Evolutionary conservation across 2,329 filamentous ascomycete genomes (phyloP).

Genomic region (Blastomyces emzantsi): DNA sequence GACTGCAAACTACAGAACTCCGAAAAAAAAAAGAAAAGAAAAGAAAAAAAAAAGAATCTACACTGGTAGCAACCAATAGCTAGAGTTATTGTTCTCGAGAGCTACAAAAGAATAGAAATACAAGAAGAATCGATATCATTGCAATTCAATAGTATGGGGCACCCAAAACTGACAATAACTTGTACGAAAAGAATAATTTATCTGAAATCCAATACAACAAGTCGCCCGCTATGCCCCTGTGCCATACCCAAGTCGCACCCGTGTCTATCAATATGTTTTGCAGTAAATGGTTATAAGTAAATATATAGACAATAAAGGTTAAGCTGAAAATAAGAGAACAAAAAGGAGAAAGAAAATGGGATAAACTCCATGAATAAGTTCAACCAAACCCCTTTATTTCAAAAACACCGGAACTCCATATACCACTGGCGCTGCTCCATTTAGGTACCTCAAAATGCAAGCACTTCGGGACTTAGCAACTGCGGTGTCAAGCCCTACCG

Average conservation of each 20-base stretch:
- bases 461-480: slow-evolving; percentile 63
- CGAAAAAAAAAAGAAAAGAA: too few species aligned
- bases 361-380: neutral
- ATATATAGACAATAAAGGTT: neutral
- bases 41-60: neutral
- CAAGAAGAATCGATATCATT: neutral
- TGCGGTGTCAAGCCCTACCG: slow-evolving; percentile 64
- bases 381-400: slow-evolving; percentile 20
- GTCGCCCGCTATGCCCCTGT: neutral
- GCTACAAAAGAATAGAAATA: neutral
- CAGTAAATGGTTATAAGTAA: neutral
- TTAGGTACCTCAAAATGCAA: slow-evolving; percentile 86
- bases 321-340: neutral
- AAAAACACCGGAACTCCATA: slow-evolving; percentile 94
- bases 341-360: neutral
- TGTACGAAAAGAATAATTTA: slow-evolving; percentile 6
- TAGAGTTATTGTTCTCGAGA: neutral
- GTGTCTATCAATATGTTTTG: slow-evolving; percentile 5
- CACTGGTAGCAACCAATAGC: neutral
- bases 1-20: neutral
- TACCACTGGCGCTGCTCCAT: slow-evolving; percentile 84
- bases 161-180: neutral
- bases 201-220: neutral
- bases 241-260: neutral
- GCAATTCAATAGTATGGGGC: neutral